phyloP scores from a whole-genome alignment of 805 yeast species.

The Metschnikowia noctiluminum region DNA sequence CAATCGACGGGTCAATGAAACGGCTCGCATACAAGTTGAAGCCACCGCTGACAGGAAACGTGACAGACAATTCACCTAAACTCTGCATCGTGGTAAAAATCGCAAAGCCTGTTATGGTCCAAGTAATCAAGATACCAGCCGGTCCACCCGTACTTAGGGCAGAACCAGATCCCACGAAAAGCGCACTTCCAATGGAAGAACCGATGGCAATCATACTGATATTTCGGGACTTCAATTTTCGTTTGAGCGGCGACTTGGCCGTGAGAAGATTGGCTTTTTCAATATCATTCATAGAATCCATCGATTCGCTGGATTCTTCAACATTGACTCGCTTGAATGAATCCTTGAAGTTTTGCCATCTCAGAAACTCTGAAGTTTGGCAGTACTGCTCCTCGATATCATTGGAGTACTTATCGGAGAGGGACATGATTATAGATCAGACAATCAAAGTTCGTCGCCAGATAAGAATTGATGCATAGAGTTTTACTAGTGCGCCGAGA shows the following conservation, averaged over 20 bases:
- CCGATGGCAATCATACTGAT: constrained; percentile 75
- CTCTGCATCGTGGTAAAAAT: constrained; percentile 45
- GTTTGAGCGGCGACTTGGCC: constrained; percentile 43
- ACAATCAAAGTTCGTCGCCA: background rate
- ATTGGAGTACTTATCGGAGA: constrained; percentile 2
- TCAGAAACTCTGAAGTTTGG: constrained; percentile 17
- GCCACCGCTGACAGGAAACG: constrained; percentile 44
- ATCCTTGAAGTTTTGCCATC: constrained; percentile 46
- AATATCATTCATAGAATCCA: constrained; percentile 28
- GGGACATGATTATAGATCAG: background rate
- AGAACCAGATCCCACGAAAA: constrained; percentile 73
- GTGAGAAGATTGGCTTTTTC: constrained; percentile 40
- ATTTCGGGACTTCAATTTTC: constrained; percentile 49
- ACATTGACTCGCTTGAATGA: constrained; percentile 42
- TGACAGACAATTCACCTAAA: constrained; percentile 18
- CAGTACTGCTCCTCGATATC: constrained; percentile 9
- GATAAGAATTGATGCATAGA: background rate
- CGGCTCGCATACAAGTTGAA: constrained; percentile 55
- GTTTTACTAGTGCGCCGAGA: no score
- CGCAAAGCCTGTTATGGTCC: constrained; percentile 61
- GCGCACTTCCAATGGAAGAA: constrained; percentile 79
- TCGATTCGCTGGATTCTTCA: constrained; percentile 25
- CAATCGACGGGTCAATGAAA: constrained; percentile 54
- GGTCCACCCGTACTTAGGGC: constrained; percentile 70
- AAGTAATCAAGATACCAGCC: constrained; percentile 59